Percentiles rank a stretch among this genome's conserved stretches.
These are phyloP conservation scores for Pyrenophora teres DNA, from an alignment of 2,329 filamentous ascomycete genomes.

Conservation along the genomic window DNA sequence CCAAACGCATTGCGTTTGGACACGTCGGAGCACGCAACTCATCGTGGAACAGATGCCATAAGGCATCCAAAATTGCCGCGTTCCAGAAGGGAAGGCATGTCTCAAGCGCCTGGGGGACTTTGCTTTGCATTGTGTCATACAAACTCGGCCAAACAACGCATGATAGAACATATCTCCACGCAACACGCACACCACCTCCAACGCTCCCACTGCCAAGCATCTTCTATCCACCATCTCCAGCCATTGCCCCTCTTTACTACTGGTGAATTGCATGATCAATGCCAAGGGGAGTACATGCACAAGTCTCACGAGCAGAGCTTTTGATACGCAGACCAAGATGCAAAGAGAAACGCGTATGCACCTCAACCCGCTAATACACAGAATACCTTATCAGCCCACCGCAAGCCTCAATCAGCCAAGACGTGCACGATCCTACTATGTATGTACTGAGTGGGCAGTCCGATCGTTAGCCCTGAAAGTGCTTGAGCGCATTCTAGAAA, in stretches of 20 bases:
- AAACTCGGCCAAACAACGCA: too few species aligned
- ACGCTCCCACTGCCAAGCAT: too few species aligned
- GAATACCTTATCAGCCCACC: background rate
- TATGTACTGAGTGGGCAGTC: too few species aligned
- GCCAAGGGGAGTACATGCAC: background rate
- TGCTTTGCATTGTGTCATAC: background rate
- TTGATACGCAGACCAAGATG: background rate
- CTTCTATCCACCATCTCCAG: too few species aligned
- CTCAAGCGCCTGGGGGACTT: background rate
- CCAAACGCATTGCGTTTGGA: slow-evolving; percentile 7
- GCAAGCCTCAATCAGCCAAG: background rate
- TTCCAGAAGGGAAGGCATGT: background rate
- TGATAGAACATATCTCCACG: too few species aligned
- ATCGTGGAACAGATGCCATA: background rate
- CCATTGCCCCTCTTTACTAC: background rate
- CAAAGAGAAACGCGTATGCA: background rate
- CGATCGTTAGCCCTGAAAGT: too few species aligned
- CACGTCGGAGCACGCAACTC: slow-evolving; percentile 4
- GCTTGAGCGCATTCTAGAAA: too few species aligned
- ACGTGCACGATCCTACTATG: background rate
- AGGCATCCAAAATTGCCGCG: background rate
- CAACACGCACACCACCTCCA: too few species aligned
- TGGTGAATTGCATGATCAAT: too few species aligned
- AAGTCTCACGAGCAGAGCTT: background rate
- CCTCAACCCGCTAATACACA: background rate